Conservation (phyloP, 352 stramenopile genomes). For the Globisporangium radiosum region DNA sequence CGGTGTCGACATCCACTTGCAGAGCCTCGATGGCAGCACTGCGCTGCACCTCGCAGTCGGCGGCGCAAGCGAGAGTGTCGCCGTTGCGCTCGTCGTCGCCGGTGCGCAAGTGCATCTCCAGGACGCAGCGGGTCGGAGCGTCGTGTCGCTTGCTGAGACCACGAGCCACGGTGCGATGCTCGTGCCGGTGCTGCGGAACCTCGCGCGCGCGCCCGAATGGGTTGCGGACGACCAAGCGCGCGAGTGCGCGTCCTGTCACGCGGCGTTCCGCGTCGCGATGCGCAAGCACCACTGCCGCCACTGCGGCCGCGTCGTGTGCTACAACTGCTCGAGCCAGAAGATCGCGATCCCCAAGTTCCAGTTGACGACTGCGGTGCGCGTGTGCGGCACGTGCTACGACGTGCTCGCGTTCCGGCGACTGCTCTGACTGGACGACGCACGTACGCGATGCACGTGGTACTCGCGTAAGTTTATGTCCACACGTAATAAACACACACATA, state of each 20-base stretch:
- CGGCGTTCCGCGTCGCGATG: constrained; percentile 73
- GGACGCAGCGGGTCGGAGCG: constrained; percentile 72
- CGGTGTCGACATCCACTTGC: constrained; percentile 63
- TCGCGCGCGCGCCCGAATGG: constrained; percentile 53
- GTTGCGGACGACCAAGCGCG: constrained; percentile 60
- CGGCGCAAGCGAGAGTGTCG: constrained; percentile 61
- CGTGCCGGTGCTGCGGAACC: constrained; percentile 74
- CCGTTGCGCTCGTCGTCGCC: constrained; percentile 62
- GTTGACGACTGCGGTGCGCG: constrained; percentile 51
- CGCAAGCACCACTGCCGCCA: constrained; percentile 81
- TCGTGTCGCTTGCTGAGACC: constrained; percentile 78
- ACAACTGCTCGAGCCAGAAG: constrained; percentile 83
- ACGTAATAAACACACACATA: background rate
- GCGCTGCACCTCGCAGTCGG: constrained; percentile 74
- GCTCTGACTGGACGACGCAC: constrained; percentile 25
- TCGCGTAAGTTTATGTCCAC: background rate
- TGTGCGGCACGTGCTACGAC: constrained; percentile 83
- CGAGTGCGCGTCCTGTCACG: constrained; percentile 71
- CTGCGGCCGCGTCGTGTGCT: constrained; percentile 78
- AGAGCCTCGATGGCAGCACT: constrained; percentile 83
- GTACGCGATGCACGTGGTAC: background rate
- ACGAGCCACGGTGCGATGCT: constrained; percentile 78
- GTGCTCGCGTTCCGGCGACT: constrained; percentile 78
- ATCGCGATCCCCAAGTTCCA: constrained; percentile 84
- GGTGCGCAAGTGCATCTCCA: constrained; percentile 74